Evolutionary conservation across 1,284 basidiomycete species (phyloP).

Genomic region (Crocinoboletus sp.): DNA sequence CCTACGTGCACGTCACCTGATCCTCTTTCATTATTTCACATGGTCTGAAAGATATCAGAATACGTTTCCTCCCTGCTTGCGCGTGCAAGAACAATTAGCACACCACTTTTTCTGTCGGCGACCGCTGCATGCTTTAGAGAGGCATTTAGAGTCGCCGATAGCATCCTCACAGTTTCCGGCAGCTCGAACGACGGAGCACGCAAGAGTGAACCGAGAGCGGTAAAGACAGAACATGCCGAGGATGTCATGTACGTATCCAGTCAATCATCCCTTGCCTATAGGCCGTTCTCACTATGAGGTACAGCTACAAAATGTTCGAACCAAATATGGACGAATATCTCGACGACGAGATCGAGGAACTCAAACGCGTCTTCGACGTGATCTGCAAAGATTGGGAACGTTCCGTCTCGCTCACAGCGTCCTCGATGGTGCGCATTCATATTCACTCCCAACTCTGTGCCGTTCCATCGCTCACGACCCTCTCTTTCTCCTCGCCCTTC

Average conservation of each 20-base stretch:
- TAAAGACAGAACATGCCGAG: slow-evolving; percentile 56
- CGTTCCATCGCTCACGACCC: not conserved
- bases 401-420: slow-evolving; percentile 41
- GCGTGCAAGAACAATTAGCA: slow-evolving; percentile 71
- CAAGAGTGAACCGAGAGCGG: slow-evolving; percentile 21
- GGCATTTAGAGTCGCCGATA: slow-evolving; percentile 82
- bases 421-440: slow-evolving; percentile 13
- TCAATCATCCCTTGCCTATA: not conserved
- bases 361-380: slow-evolving; percentile 68
- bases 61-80: slow-evolving; percentile 80
- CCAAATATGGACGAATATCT: slow-evolving; percentile 96
- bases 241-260: slow-evolving; percentile 66
- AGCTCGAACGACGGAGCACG: slow-evolving; percentile 2
- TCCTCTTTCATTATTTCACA: not conserved
- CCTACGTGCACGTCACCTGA: too few relatives aligned
- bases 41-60: slow-evolving; percentile 64
- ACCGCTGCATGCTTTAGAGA: slow-evolving; percentile 89
- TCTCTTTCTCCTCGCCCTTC: not conserved
- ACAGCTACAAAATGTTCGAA: slow-evolving; percentile 90
- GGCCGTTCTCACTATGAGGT: not conserved
- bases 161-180: slow-evolving; percentile 52
- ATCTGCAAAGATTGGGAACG: slow-evolving; percentile 81
- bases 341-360: slow-evolving; percentile 85
- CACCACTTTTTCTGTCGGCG: slow-evolving; percentile 77
- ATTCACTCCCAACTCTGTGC: not conserved